These are phyloP conservation scores for Porcisia hertigi DNA, from an alignment of 208 protist genomes.

Conservation along the genomic window DNA sequence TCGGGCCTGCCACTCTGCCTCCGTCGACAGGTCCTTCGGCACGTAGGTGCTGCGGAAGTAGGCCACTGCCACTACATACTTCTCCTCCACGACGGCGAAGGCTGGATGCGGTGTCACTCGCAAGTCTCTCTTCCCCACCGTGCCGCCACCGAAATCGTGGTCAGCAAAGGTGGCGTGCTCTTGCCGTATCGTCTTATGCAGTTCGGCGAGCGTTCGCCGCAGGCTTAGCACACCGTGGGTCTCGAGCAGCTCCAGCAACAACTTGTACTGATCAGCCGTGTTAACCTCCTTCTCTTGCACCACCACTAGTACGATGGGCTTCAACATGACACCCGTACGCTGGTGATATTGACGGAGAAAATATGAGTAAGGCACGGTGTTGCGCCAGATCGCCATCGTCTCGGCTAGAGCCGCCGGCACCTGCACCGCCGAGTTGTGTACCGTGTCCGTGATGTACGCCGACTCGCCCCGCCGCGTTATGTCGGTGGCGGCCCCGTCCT, in stretches of 20 bases:
- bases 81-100: constrained; percentile 64
- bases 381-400: constrained; percentile 45
- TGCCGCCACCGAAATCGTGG: not conserved
- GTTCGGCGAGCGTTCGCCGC: constrained; percentile 81
- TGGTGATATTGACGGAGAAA: constrained; percentile 29
- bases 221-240: constrained; percentile 77
- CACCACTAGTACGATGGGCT: constrained; percentile 88
- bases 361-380: constrained; percentile 17
- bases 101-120: constrained; percentile 32
- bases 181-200: constrained; percentile 59
- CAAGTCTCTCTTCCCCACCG: not conserved
- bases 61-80: constrained; percentile 73
- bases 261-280: constrained; percentile 91
- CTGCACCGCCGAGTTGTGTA: constrained; percentile 38
- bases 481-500: not conserved
- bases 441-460: constrained; percentile 24
- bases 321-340: constrained; percentile 13
- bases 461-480: constrained; percentile 2
- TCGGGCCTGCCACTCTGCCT: constrained; percentile 80
- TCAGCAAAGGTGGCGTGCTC: constrained; percentile 21
- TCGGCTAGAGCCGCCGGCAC: constrained; percentile 54
- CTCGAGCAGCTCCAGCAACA: constrained; percentile 81
- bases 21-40: constrained; percentile 85
- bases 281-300: constrained; percentile 94
- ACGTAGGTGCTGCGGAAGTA: constrained; percentile 95